Conservation (phyloP, 78 protist species). For the Chrysochromulina parva region DNA sequence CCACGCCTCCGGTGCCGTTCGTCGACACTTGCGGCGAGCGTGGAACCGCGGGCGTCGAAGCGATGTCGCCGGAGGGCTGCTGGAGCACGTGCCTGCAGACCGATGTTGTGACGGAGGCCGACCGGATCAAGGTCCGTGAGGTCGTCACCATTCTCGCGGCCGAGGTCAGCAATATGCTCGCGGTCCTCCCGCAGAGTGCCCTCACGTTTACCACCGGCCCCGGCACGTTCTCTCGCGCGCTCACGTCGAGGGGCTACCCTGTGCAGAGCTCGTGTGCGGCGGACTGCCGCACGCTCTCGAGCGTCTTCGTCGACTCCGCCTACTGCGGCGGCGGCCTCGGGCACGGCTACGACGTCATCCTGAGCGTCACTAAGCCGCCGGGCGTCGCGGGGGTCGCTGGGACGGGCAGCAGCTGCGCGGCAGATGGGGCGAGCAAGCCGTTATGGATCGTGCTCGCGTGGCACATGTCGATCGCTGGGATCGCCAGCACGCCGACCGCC, state of each 20-base stretch:
- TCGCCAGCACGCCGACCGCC: not conserved
- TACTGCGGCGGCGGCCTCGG: not conserved
- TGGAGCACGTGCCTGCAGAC: not conserved
- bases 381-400: not conserved
- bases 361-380: not conserved
- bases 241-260: not conserved
- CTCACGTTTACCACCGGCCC: not conserved
- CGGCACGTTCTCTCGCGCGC: not conserved
- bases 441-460: not conserved
- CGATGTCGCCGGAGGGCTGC: not conserved
- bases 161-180: not conserved
- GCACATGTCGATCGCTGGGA: not conserved
- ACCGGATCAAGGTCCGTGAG: not conserved
- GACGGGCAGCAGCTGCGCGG: not conserved
- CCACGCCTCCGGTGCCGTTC: not conserved
- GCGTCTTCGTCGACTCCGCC: not conserved
- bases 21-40: not conserved
- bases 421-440: not conserved
- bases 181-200: not conserved
- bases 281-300: not conserved
- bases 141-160: no score
- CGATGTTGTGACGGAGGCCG: not conserved
- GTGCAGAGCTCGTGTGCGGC: not conserved
- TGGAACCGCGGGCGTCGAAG: not conserved
- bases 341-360: not conserved